phyloP scores from a whole-genome alignment of 768 basidiomycete species.

The Leccinum incarnatum region DNA sequence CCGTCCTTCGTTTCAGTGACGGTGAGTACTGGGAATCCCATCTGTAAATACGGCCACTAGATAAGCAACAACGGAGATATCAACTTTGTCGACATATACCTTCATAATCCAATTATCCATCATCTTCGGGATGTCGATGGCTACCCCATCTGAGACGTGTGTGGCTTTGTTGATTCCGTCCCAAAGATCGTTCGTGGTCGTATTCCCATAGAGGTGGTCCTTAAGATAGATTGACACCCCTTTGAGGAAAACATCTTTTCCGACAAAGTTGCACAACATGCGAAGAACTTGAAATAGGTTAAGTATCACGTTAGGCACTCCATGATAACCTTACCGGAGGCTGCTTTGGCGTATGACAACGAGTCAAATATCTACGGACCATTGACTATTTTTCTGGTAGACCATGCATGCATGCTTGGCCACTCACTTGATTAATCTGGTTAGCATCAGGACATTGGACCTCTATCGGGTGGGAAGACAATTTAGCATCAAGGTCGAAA shows the following conservation, averaged over 20 bases:
- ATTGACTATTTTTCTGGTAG: neutral
- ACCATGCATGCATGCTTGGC: neutral
- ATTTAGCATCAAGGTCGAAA: constrained; percentile 76
- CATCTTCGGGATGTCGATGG: constrained; percentile 67
- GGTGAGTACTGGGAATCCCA: constrained; percentile 87
- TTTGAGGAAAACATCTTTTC: constrained; percentile 83
- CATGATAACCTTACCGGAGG: constrained; percentile 49
- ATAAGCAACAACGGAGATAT: neutral
- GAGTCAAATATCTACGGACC: constrained; percentile 78
- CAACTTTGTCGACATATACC: constrained; percentile 33
- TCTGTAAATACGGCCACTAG: constrained; percentile 28
- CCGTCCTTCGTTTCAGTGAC: constrained; percentile 74
- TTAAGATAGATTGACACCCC: constrained; percentile 93
- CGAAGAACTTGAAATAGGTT: constrained; percentile 63
- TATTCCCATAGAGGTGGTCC: constrained; percentile 81
- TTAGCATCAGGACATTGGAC: constrained; percentile 86
- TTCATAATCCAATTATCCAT: constrained; percentile 94
- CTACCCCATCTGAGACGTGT: constrained; percentile 32
- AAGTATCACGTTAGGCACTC: neutral
- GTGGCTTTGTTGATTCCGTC: constrained; percentile 76
- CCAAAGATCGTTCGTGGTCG: constrained; percentile 85
- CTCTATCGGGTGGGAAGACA: constrained; percentile 91
- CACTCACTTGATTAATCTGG: constrained; percentile 67
- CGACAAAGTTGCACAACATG: constrained; percentile 88
- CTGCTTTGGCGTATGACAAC: constrained; percentile 83